Conservation (phyloP, 768 basidiomycete genomes). For the Boletus coccyginus region DNA sequence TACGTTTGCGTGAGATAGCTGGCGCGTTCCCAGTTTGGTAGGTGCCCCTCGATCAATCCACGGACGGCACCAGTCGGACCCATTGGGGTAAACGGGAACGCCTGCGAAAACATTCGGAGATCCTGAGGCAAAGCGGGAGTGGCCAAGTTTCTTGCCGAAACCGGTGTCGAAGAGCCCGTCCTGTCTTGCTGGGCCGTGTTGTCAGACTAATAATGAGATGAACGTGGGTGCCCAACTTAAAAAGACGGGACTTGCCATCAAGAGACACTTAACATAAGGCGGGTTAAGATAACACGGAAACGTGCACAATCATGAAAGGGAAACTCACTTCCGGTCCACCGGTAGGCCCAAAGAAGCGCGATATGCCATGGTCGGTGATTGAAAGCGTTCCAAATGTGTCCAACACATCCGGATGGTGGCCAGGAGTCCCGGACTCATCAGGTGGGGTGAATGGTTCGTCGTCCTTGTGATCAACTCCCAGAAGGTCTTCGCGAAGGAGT, state of each 20-base stretch:
- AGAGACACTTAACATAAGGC: slow-evolving; percentile 28
- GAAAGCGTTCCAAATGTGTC: slow-evolving; percentile 61
- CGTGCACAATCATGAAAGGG: background rate
- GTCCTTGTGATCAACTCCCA: slow-evolving; percentile 33
- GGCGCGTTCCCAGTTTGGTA: slow-evolving; percentile 54
- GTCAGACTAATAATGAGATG: slow-evolving; percentile 25
- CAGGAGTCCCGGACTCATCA: slow-evolving; percentile 20
- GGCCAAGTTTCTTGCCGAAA: slow-evolving; percentile 27
- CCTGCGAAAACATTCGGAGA: slow-evolving; percentile 49
- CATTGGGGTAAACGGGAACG: slow-evolving; percentile 65
- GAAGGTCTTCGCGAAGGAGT: slow-evolving; percentile 52
- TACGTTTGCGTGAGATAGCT: slow-evolving; percentile 43
- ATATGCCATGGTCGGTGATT: slow-evolving; percentile 57
- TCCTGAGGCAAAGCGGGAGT: slow-evolving; percentile 32
- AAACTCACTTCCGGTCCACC: slow-evolving; percentile 63
- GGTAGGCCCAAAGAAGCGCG: slow-evolving; percentile 65
- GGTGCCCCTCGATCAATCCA: slow-evolving; percentile 48
- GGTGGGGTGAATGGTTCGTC: slow-evolving; percentile 22
- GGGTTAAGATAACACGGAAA: slow-evolving; percentile 13
- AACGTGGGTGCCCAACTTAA: slow-evolving; percentile 1
- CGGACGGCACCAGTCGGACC: slow-evolving; percentile 47
- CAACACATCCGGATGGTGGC: slow-evolving; percentile 41
- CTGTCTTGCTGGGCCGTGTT: slow-evolving; percentile 12
- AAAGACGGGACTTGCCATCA: slow-evolving; percentile 28
- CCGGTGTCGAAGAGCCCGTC: slow-evolving; percentile 20